Conservation (phyloP, 2,329 filamentous ascomycete species). For the Ophiostoma sp. region DNA sequence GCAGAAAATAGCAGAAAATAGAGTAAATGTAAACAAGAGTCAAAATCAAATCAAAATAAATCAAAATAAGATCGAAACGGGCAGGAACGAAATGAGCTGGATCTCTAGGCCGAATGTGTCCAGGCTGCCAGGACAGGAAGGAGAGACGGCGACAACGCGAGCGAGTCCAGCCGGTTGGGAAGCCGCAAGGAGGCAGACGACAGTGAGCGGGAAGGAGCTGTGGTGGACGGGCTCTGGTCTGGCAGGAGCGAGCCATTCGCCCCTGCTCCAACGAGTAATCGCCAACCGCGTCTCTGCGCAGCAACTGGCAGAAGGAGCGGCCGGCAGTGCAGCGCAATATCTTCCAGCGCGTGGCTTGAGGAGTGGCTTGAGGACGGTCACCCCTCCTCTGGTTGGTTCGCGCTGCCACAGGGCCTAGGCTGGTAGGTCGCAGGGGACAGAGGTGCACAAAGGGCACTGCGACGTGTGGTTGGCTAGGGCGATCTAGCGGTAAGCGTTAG, state of each 20-base stretch:
- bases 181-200: background rate
- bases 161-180: background rate
- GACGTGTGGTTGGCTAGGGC: no score
- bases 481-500: background rate
- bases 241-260: conserved; percentile 5
- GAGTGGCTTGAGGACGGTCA: no score
- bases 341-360: no score
- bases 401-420: background rate
- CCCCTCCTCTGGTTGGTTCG: background rate
- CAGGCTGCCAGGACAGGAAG: conserved; percentile 4
- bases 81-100: conserved; percentile 8
- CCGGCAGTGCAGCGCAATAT: background rate
- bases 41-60: conserved; percentile 15
- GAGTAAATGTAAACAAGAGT: background rate
- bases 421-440: no score
- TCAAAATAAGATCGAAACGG: background rate
- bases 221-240: background rate
- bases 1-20: conserved; percentile 12
- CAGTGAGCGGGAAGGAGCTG: background rate
- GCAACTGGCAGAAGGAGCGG: background rate
- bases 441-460: no score
- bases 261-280: background rate
- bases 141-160: background rate
- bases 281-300: background rate
- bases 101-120: background rate